Conservation (phyloP, 2,329 filamentous ascomycete species). For the Eutypella sp. region DNA sequence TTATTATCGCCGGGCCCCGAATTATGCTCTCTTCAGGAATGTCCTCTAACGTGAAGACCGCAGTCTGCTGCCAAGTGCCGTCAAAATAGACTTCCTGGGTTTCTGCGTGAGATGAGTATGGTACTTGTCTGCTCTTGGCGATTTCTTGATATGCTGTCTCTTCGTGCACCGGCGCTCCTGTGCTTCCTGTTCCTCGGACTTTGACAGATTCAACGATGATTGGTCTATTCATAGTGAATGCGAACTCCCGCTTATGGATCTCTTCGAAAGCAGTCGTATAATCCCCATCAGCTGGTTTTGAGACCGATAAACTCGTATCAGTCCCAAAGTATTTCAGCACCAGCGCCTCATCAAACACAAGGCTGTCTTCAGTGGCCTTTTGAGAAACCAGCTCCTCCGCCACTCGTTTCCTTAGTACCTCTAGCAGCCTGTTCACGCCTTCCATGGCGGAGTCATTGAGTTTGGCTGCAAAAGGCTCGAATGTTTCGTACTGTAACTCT, state of each 20-base stretch:
- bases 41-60: constrained; percentile 22
- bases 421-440: not conserved
- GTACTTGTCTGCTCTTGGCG: no score
- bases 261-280: constrained; percentile 30
- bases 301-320: constrained; percentile 38
- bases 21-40: constrained; percentile 18
- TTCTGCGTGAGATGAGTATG: no score
- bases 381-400: constrained; percentile 34
- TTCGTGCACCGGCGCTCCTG: no score
- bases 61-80: constrained; percentile 19
- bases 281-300: constrained; percentile 23
- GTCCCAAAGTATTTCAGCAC: constrained; percentile 40
- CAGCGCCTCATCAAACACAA: constrained; percentile 37
- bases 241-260: constrained; percentile 36
- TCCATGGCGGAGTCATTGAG: constrained; percentile 6
- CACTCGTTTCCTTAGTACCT: constrained; percentile 17
- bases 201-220: constrained; percentile 39
- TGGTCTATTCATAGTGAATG: constrained; percentile 32
- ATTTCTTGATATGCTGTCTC: no score
- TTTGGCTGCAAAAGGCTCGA: constrained; percentile 26
- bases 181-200: constrained; percentile 33
- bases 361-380: constrained; percentile 34
- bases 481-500: constrained; percentile 32
- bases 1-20: constrained; percentile 46
- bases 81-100: constrained; percentile 25